These are phyloP conservation scores for Boletus vermiculosoides DNA, from an alignment of 768 basidiomycete species.

Conservation along the genomic window DNA sequence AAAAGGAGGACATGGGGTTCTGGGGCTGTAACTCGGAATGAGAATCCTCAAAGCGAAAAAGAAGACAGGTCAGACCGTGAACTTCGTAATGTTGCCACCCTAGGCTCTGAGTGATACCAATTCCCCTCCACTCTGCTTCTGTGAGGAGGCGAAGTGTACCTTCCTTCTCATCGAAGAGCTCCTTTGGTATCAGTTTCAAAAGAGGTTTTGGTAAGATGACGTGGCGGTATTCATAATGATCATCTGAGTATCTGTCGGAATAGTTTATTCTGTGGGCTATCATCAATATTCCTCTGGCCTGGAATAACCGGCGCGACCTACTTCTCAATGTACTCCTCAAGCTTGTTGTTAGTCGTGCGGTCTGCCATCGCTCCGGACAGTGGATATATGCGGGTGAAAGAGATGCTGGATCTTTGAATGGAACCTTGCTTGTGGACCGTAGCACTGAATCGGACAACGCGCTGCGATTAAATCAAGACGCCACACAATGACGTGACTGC, in stretches of 20 bases:
- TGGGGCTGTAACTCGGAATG: slow-evolving; percentile 53
- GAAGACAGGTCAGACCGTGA: slow-evolving; percentile 59
- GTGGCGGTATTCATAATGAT: slow-evolving; percentile 92
- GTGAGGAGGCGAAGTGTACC: slow-evolving; percentile 78
- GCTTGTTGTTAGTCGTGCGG: slow-evolving; percentile 45
- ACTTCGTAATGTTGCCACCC: slow-evolving; percentile 99
- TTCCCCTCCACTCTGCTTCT: slow-evolving; percentile 93
- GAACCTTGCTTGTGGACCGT: not conserved
- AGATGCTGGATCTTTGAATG: not conserved
- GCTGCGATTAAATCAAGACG: slow-evolving; percentile 3
- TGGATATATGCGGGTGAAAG: slow-evolving; percentile 13
- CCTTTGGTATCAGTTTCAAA: slow-evolving; percentile 89
- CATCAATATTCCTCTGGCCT: slow-evolving; percentile 19
- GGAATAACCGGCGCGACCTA: slow-evolving; percentile 30
- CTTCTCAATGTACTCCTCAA: slow-evolving; percentile 82
- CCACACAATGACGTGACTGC: slow-evolving; percentile 25
- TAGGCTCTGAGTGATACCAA: slow-evolving; percentile 93
- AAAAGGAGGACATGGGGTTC: slow-evolving; percentile 95
- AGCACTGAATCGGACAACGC: not conserved
- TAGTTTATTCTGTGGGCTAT: slow-evolving; percentile 68
- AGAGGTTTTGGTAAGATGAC: slow-evolving; percentile 95
- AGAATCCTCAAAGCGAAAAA: slow-evolving; percentile 8
- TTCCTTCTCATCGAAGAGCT: slow-evolving; percentile 73
- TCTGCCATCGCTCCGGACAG: slow-evolving; percentile 23
- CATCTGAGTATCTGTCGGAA: slow-evolving; percentile 90